Conservation (phyloP, 163 green algal species). For the Chloromonas sp. region DNA sequence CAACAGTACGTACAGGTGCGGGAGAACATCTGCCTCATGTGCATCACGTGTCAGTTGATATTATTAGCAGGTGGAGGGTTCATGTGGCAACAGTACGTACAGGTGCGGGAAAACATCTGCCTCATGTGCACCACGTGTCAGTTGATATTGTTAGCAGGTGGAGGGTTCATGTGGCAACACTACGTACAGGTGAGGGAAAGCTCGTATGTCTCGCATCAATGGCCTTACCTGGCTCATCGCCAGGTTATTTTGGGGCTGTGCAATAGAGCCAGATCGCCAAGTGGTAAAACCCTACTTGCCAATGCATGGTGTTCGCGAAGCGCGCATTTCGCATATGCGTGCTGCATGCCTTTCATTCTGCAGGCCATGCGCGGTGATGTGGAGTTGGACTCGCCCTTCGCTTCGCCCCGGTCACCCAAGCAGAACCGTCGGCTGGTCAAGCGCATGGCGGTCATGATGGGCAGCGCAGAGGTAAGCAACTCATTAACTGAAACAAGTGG, state of each 20-base stretch:
- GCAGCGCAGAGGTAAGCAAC: conserved; percentile 17
- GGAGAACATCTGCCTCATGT: no score
- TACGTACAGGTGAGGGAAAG: conserved; percentile 17
- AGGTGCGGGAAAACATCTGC: background rate
- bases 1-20: conserved; percentile 21
- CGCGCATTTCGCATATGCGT: no score
- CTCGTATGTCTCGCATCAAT: no score
- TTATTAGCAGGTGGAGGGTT: background rate
- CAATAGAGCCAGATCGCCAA: no score
- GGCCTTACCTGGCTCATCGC: no score
- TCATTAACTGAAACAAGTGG: no score
- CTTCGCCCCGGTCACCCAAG: conserved; percentile 14
- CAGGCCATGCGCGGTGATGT: conserved; percentile 28
- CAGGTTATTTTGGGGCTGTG: no score
- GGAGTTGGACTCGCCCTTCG: conserved; percentile 21
- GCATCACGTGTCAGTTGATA: background rate
- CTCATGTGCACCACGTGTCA: background rate
- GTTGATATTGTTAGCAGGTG: background rate
- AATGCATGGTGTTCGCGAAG: no score
- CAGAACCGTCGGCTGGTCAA: conserved; percentile 15
- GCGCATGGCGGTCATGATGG: conserved; percentile 20
- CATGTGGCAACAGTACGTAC: conserved; percentile 25
- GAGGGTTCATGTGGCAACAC: conserved; percentile 14
- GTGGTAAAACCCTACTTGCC: no score
- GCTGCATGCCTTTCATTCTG: no score